Conservation (phyloP, 345 rosid genomes). For the Bruguiera gymnorhiza region DNA sequence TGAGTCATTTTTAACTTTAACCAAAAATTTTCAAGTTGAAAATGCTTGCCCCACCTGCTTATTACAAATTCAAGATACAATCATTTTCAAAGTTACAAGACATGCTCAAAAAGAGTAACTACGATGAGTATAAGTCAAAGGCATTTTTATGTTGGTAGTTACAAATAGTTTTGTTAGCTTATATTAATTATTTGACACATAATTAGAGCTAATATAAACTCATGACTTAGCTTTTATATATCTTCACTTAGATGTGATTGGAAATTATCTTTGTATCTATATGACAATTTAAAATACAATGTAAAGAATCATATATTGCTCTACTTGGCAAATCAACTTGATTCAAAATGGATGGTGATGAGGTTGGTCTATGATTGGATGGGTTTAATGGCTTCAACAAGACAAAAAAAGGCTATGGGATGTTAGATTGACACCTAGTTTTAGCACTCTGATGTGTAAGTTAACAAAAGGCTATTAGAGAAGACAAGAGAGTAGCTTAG, state of each 20-base stretch:
- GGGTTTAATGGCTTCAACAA: too few species aligned
- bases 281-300: slow-evolving; percentile 28
- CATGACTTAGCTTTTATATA: too few species aligned
- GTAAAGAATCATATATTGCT: slow-evolving; percentile 31
- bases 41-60: slow-evolving; percentile 28
- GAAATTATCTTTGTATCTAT: slow-evolving; percentile 34
- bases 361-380: too few species aligned
- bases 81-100: slow-evolving; percentile 25
- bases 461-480: too few species aligned
- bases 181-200: too few species aligned
- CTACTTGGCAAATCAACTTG: slow-evolving; percentile 1
- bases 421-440: too few species aligned
- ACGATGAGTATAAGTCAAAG: slow-evolving; percentile 29
- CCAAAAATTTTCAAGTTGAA: slow-evolving; percentile 10
- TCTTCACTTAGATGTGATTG: slow-evolving; percentile 1
- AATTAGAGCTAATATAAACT: too few species aligned
- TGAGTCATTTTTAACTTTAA: too few species aligned
- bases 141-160: slow-evolving; percentile 38
- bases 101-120: background rate
- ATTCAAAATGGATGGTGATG: too few species aligned
- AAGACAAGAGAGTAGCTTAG: too few species aligned
- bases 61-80: slow-evolving; percentile 33
- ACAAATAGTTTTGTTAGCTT: slow-evolving; percentile 32
- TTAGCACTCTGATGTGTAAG: too few species aligned
- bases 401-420: too few species aligned